Conservation (phyloP, 176 grass and related monocot genomes). For the Aegilops umbellulata region DNA sequence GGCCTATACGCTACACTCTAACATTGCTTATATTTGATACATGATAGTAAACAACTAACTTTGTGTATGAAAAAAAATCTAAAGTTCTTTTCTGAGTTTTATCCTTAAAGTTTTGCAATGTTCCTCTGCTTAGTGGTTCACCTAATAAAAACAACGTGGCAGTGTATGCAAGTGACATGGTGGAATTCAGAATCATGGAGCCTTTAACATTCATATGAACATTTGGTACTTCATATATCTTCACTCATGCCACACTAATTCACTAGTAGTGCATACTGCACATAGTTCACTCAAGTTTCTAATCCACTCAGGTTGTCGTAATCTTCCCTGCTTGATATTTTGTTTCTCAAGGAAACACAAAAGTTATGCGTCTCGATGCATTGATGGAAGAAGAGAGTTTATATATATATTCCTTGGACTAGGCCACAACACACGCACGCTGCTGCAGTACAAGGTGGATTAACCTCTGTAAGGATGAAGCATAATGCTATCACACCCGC, state of each 20-base stretch:
- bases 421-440: no score
- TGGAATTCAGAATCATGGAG: neutral
- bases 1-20: neutral
- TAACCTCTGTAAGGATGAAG: neutral
- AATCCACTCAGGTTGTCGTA: neutral
- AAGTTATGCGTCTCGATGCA: neutral
- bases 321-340: neutral
- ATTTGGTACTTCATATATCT: neutral
- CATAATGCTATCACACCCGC: neutral
- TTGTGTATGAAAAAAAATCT: slow-evolving; percentile 10
- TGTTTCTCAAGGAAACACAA: neutral
- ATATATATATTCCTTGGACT: no score
- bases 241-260: neutral
- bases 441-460: neutral
- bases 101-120: neutral
- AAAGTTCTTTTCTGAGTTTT: neutral
- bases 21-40: neutral
- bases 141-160: slow-evolving; percentile 12
- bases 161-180: neutral
- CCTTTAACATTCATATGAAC: slow-evolving; percentile 5
- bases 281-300: neutral
- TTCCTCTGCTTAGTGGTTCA: slow-evolving; percentile 3
- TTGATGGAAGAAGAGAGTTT: slow-evolving; percentile 8
- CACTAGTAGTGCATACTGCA: neutral
- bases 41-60: neutral